phyloP scores from a whole-genome alignment of 1,139 yeast species.

The Blastobotrys indianensis region DNA sequence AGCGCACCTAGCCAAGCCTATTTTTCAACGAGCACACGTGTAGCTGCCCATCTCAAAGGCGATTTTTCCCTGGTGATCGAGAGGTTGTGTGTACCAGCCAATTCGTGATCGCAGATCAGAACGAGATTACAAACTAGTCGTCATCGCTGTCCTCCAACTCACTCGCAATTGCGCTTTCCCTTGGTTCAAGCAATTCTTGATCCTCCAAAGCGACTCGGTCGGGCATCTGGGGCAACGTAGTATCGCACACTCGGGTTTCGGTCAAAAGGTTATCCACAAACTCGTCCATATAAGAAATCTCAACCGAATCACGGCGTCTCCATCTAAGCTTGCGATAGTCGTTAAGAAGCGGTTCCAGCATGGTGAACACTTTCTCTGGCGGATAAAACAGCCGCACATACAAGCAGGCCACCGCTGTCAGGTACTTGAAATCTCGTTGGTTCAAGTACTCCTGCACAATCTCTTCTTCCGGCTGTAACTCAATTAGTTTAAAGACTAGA shows the following conservation, averaged over 20 bases:
- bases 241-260: slow-evolving; percentile 49
- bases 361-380: slow-evolving; percentile 42
- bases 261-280: slow-evolving; percentile 50
- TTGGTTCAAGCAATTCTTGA: slow-evolving; percentile 35
- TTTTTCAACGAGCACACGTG: no score
- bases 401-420: slow-evolving; percentile 54
- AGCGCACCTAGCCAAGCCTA: no score
- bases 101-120: no score
- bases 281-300: slow-evolving; percentile 49
- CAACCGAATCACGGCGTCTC: slow-evolving; percentile 31
- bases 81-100: no score
- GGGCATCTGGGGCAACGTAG: slow-evolving; percentile 57
- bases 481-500: slow-evolving; percentile 55
- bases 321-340: slow-evolving; percentile 52
- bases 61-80: no score
- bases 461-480: slow-evolving; percentile 53
- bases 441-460: slow-evolving; percentile 47
- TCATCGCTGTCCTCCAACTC: slow-evolving; percentile 22
- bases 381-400: slow-evolving; percentile 50
- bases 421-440: slow-evolving; percentile 61
- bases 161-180: slow-evolving; percentile 30
- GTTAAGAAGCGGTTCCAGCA: slow-evolving; percentile 47
- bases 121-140: no score
- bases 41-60: no score
- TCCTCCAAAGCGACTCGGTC: slow-evolving; percentile 38